Evolutionary conservation across 2,329 filamentous ascomycete species (phyloP).

Genomic region (Pleurostoma richardsiae): DNA sequence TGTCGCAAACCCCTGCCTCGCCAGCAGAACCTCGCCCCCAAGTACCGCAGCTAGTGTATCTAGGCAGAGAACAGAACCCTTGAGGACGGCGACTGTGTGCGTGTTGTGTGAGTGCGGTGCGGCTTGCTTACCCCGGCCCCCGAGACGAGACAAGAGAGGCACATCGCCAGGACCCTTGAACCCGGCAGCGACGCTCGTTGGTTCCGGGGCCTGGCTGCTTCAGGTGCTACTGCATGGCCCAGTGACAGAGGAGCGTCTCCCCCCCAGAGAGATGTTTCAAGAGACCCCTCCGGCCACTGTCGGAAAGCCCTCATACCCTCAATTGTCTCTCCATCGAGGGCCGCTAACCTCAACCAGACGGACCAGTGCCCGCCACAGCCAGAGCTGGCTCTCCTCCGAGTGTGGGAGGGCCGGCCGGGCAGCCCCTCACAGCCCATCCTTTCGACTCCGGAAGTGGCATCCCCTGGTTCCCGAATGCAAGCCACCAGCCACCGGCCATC

Average conservation of each 20-base stretch:
- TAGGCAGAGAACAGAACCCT: no score
- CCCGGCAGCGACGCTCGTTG: not conserved
- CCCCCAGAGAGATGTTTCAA: not conserved
- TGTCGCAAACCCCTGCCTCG: not conserved
- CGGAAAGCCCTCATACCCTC: not conserved
- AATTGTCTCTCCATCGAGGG: not conserved
- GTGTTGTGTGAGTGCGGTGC: not conserved
- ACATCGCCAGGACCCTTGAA: not conserved
- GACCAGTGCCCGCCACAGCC: no score
- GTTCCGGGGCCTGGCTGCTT: not conserved
- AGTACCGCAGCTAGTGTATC: not conserved
- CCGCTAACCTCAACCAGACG: no score
- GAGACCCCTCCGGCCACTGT: not conserved
- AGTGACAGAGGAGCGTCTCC: no score
- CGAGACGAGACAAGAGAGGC: not conserved
- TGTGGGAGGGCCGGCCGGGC: not conserved
- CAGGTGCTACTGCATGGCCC: not conserved
- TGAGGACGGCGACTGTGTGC: no score
- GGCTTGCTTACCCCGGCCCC: not conserved
- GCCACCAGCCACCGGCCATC: not conserved
- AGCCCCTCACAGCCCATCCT: not conserved
- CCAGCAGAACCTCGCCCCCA: not conserved
- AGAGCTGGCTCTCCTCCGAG: no score
- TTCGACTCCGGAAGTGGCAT: not conserved
- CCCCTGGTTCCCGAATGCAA: not conserved